These are phyloP conservation scores for Poa annua DNA, from an alignment of 176 grass and related monocot species.

Conservation along the genomic window DNA sequence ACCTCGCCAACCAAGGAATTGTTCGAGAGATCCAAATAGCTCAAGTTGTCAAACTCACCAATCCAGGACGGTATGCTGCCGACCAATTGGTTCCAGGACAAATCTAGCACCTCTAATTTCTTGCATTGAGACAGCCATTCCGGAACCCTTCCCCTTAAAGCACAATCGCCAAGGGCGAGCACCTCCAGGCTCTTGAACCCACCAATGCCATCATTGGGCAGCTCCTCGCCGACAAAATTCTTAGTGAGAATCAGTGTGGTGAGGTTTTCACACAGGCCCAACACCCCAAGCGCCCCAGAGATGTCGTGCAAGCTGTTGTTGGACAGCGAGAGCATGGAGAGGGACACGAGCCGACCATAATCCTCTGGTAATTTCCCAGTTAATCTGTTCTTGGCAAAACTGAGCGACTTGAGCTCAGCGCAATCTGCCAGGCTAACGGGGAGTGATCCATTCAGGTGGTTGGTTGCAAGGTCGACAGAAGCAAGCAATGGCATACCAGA, in stretches of 20 bases:
- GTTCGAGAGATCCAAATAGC: constrained; percentile 91
- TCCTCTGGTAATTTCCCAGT: constrained; percentile 62
- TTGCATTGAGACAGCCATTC: constrained; percentile 64
- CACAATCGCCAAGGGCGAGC: constrained; percentile 79
- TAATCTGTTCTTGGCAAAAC: constrained; percentile 81
- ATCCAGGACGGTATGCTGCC: constrained; percentile 64
- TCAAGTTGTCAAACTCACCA: constrained; percentile 68
- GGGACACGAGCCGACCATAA: constrained; percentile 55
- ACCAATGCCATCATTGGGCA: constrained; percentile 39
- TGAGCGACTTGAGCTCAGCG: constrained; percentile 67
- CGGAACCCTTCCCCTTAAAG: constrained; percentile 67
- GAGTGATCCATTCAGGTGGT: constrained; percentile 70
- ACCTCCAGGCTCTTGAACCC: constrained; percentile 74
- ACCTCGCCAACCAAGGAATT: constrained; percentile 79
- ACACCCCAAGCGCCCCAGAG: constrained; percentile 52
- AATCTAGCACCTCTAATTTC: constrained; percentile 89
- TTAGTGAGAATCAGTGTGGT: constrained; percentile 84
- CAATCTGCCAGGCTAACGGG: constrained; percentile 64
- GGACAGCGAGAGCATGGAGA: constrained; percentile 76
- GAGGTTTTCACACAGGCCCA: constrained; percentile 67
- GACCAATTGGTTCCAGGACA: constrained; percentile 89
- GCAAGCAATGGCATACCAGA: constrained; percentile 59
- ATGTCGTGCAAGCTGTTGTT: constrained; percentile 94
- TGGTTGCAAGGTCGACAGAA: constrained; percentile 77
- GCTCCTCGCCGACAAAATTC: constrained; percentile 81